Percentiles rank a stretch among this genome's conserved stretches.
These are phyloP conservation scores for Cladosporium sphaerospermum DNA, from an alignment of 2,329 filamentous ascomycete species.

Conservation along the genomic window DNA sequence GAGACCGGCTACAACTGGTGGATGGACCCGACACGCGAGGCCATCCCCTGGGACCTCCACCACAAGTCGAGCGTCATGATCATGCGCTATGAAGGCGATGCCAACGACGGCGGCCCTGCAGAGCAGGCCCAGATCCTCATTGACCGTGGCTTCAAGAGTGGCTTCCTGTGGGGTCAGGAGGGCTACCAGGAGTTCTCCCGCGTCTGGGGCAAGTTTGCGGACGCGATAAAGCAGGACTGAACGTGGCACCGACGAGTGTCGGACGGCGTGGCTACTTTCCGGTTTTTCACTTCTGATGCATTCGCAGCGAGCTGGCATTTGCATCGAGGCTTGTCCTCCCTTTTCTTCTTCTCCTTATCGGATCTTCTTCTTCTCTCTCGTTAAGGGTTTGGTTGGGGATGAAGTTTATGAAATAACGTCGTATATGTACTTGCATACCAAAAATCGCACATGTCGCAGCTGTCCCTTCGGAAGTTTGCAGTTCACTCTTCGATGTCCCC, in stretches of 20 bases:
- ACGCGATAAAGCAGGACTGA: constrained; percentile 1
- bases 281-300: background rate
- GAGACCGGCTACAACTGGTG: constrained; percentile 12
- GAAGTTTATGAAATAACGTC: background rate
- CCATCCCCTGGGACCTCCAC: constrained; percentile 11
- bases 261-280: background rate
- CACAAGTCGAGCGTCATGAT: constrained; percentile 10
- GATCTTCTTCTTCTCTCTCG: background rate
- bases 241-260: background rate
- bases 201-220: constrained; percentile 10
- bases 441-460: too few relatives aligned
- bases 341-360: background rate
- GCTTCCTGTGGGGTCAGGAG: constrained; percentile 10
- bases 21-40: constrained; percentile 2
- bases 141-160: constrained; percentile 12
- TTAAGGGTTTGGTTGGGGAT: background rate
- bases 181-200: constrained; percentile 12
- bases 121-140: constrained; percentile 4
- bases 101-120: constrained; percentile 5
- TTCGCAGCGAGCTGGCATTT: background rate
- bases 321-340: background rate
- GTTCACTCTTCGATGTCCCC: too few relatives aligned
- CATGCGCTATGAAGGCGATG: constrained; percentile 10
- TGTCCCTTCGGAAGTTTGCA: too few relatives aligned
- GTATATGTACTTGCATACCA: too few relatives aligned